A percentile compares a stretch with the other conserved stretches of the same genome.
Conservation (phyloP, 2,329 filamentous ascomycete genomes). For the Diplodia seriata region DNA sequence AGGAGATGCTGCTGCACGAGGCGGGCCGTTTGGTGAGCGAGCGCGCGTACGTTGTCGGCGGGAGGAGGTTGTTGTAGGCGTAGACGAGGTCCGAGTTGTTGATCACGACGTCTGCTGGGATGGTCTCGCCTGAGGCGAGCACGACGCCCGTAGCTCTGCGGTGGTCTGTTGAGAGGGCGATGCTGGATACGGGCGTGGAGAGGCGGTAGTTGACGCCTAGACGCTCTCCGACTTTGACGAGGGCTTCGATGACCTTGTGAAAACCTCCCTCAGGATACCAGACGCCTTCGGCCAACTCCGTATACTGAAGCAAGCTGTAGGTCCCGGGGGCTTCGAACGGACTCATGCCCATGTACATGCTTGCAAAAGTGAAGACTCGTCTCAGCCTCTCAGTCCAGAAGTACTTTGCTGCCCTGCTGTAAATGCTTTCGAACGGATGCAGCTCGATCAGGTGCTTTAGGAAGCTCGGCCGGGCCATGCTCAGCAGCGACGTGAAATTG, state of each 20-base stretch:
- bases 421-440: slow-evolving; percentile 76
- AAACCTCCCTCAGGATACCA: slow-evolving; percentile 78
- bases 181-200: slow-evolving; percentile 62
- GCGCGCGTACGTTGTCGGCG: slow-evolving; percentile 53
- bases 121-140: slow-evolving; percentile 63
- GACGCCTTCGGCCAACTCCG: slow-evolving; percentile 76
- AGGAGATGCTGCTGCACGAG: slow-evolving; percentile 76
- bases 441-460: slow-evolving; percentile 64
- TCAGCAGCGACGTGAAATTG: slow-evolving; percentile 69
- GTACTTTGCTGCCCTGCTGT: slow-evolving; percentile 68
- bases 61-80: slow-evolving; percentile 74
- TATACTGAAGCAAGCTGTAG: slow-evolving; percentile 76
- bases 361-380: slow-evolving; percentile 77
- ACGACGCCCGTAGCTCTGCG: slow-evolving; percentile 64
- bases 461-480: slow-evolving; percentile 66
- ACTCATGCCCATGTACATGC: slow-evolving; percentile 85
- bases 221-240: slow-evolving; percentile 68
- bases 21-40: slow-evolving; percentile 59
- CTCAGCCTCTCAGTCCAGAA: slow-evolving; percentile 73
- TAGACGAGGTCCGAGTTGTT: slow-evolving; percentile 78
- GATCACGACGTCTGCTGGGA: slow-evolving; percentile 70
- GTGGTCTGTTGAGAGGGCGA: slow-evolving; percentile 62
- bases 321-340: slow-evolving; percentile 78
- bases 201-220: slow-evolving; percentile 69
- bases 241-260: slow-evolving; percentile 65